Percentiles rank a stretch among this genome's conserved stretches.
phyloP scores from a whole-genome alignment of 129 eudicot genomes.

The Flaveria trinervia region DNA sequence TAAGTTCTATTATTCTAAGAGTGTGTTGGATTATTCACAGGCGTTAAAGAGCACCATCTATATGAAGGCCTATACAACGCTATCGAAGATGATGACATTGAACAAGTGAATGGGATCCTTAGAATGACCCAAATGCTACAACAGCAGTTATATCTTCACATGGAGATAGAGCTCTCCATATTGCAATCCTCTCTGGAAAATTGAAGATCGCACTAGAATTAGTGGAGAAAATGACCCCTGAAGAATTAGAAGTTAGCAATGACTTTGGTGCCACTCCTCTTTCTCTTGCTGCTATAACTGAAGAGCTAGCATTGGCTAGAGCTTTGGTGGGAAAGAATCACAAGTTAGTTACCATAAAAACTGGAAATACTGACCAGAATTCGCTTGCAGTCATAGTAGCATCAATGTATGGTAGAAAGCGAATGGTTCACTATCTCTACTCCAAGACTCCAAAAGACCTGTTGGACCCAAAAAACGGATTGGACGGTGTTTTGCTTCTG shows the following conservation, averaged over 20 bases:
- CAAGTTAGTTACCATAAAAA: slow-evolving; percentile 30
- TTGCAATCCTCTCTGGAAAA: slow-evolving; percentile 47
- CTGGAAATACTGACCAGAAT: slow-evolving; percentile 38
- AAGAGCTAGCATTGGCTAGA: slow-evolving; percentile 28
- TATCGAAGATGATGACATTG: slow-evolving; percentile 21
- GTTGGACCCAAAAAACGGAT: slow-evolving; percentile 38
- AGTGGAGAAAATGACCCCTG: slow-evolving; percentile 27
- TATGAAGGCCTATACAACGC: slow-evolving; percentile 36
- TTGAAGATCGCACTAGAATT: slow-evolving; percentile 37
- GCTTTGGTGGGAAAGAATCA: slow-evolving; percentile 39
- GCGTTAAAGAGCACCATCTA: slow-evolving; percentile 15
- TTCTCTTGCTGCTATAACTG: slow-evolving; percentile 49
- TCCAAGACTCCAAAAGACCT: slow-evolving; percentile 39
- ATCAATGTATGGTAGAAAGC: slow-evolving; percentile 47
- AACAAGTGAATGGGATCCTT: slow-evolving; percentile 20
- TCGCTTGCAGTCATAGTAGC: slow-evolving; percentile 56
- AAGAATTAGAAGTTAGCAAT: slow-evolving; percentile 37
- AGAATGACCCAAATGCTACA: slow-evolving; percentile 15
- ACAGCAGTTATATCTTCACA: slow-evolving; percentile 38
- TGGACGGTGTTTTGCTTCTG: slow-evolving; percentile 44
- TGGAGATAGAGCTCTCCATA: slow-evolving; percentile 47
- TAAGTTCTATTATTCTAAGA: neutral
- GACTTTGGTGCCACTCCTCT: slow-evolving; percentile 50
- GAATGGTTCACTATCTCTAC: slow-evolving; percentile 54
- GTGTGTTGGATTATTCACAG: slow-evolving; percentile 11